Percentiles rank a stretch among this genome's conserved stretches.
Conservation (phyloP, 2,329 filamentous ascomycete genomes). For the Fusarium sp. region DNA sequence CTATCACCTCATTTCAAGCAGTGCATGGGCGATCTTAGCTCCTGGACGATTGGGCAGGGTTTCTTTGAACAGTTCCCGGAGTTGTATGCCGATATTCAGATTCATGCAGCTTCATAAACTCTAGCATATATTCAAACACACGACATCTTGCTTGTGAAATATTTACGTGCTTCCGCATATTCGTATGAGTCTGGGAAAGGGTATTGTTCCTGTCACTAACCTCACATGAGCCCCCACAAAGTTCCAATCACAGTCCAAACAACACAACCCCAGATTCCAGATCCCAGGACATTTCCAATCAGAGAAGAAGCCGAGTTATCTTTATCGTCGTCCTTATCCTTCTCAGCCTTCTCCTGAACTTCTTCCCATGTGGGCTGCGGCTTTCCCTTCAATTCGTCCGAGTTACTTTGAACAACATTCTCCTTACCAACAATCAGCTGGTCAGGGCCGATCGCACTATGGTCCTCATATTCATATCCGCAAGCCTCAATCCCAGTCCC, state of each 20-base stretch:
- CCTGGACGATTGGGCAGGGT: neutral
- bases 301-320: neutral
- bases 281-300: neutral
- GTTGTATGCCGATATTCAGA: neutral
- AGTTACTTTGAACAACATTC: neutral
- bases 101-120: neutral
- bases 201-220: neutral
- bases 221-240: neutral
- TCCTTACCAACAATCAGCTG: neutral
- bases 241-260: neutral
- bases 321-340: neutral
- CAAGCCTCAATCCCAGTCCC: neutral
- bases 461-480: neutral
- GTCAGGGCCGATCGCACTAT: neutral
- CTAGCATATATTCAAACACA: neutral
- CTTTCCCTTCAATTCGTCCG: neutral
- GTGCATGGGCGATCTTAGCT: neutral
- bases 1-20: neutral
- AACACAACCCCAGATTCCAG: neutral
- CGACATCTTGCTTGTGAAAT: neutral
- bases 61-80: neutral
- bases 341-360: neutral
- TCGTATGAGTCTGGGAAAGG: neutral
- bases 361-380: neutral
- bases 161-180: accelerated